Evolutionary conservation across 106 monocot genomes (phyloP), one percentile per base, ranked within the genome.

Genomic region (Platanthera guangdongensis): DNA sequence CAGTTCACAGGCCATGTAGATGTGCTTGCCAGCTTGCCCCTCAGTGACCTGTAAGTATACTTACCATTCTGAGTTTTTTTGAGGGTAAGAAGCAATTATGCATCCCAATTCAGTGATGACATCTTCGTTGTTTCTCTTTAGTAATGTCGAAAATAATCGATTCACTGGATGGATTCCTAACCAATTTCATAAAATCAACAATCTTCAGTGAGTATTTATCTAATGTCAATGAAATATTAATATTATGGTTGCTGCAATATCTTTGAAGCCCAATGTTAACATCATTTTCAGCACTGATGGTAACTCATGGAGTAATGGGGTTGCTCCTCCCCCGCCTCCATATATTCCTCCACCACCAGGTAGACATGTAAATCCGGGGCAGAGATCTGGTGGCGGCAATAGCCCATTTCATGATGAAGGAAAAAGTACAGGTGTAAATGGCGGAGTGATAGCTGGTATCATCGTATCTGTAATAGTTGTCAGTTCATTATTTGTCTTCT

Each of bases 81-180:
- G 14, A 13, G n/a, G 15, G 15, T 16, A 65, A 65, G 47, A 67
- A 28, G 7, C 6, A 50, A 50, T 65, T 22, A 47, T 15, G 7
- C 28, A 10, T 22, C 16, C 7, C 11, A 45, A 32, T 45, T 4
- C 15, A 8, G 76, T 59, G 53, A 50, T 57, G 32, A 78, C 57
- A 70, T 54, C 52, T 53, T 9, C 65, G 4, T 14, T 9, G 4
- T 12, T 82, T 16, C 51, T 78, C 22, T 80, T 46, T 39, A 90
- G 90, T 81, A 83, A 90, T 79, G 75, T 90, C 52, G 85, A 81
- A 76, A 90, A 87, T 73, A 90, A 90, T 54, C 83, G 52, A 21
- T 87, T 90, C 68, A 85, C 74, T 70, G 90, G 90, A 64, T 81
- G 83, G 85, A 83, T 90, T 74, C 90, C 90, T 57, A 77, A 81